Evolutionary conservation across 306 rosid genomes (phyloP), one percentile per base, ranked within the genome.

Genomic region (Begonia loranthoides): DNA sequence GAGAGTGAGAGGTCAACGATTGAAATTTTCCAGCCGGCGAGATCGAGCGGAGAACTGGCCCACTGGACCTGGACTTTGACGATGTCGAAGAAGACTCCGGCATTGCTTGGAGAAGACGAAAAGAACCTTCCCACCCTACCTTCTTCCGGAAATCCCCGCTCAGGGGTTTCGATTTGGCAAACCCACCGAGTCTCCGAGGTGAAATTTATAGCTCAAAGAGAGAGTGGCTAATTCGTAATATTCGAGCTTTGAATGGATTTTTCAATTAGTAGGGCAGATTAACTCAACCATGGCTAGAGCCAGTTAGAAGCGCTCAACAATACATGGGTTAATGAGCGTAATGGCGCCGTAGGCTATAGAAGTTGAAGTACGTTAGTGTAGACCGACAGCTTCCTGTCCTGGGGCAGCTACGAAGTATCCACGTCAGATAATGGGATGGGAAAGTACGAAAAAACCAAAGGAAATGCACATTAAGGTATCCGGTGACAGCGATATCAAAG

Each of bases 161-260:
- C 60, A 75, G 82, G 88, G 71, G 52, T 48, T 75, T 28, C 64
- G 83, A 66, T 92, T 92, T 78, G 93, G 94, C 99, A 92, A 92
- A 87, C 96, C 94, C 67, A 63, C 45, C 64, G 93, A 69, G 81
- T 83, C 81, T 87, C 82, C 44, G 78, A 59, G 71, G 87, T 71
- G 15, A 59, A 0, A 68, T 87, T 69, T 73, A 87, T 83, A 86
- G 95, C 12, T 56, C 12, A 0, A 19, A 11, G 40, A 1, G 6
- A 2, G 9, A 0, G 7, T 60, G 80, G 73, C 65, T 1, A 4
- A 48, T n/a, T 58, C 11, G 90, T 74, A 66, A 79, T 41, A 28
- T 28, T 28, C 3, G 69, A 46, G 12, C 0, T 0, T 4, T 11
- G 10, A 0, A 12, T 51, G 77, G 82, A 70, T 16, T 1, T 7